Evolutionary conservation across 179 eudicot species (phyloP).

Genomic region (Spergularia azorica): DNA sequence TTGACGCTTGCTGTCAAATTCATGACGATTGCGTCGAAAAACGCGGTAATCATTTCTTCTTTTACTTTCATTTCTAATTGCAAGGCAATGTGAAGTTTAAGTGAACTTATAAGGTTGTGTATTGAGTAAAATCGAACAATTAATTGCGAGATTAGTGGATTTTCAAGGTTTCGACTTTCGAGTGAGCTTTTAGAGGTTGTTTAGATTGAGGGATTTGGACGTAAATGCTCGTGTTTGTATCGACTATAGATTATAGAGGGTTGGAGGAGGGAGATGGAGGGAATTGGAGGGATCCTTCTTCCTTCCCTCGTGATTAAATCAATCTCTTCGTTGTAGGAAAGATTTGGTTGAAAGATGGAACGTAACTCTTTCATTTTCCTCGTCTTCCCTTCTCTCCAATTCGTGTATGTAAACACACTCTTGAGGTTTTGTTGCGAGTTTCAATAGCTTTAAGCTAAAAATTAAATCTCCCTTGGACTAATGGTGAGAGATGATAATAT

Average conservation of each 20-base stretch:
- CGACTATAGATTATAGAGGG: too few species aligned
- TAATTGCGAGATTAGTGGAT: background rate
- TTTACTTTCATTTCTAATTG: background rate
- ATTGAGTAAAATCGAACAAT: background rate
- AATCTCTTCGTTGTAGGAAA: too few species aligned
- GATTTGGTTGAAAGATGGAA: too few species aligned
- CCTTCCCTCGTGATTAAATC: too few species aligned
- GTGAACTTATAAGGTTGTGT: background rate
- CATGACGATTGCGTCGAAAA: constrained; percentile 72
- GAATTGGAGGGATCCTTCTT: too few species aligned
- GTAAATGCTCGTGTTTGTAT: too few species aligned
- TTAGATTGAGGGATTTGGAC: background rate
- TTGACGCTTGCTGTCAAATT: constrained; percentile 85
- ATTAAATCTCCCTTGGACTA: too few species aligned
- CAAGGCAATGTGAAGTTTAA: background rate
- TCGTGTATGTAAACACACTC: too few species aligned
- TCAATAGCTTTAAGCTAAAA: background rate
- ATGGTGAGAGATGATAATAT: too few species aligned
- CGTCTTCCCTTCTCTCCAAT: too few species aligned
- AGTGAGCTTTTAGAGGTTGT: background rate
- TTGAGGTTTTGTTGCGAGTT: background rate
- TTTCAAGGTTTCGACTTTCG: background rate
- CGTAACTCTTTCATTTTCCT: too few species aligned
- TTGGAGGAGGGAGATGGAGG: too few species aligned
- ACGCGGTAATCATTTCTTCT: constrained; percentile 18